A percentile compares a stretch with the other conserved stretches of the same genome.
Evolutionary conservation across 192 early-diverging fungal species (phyloP).

Genomic region (Rhizophagus clarus): DNA sequence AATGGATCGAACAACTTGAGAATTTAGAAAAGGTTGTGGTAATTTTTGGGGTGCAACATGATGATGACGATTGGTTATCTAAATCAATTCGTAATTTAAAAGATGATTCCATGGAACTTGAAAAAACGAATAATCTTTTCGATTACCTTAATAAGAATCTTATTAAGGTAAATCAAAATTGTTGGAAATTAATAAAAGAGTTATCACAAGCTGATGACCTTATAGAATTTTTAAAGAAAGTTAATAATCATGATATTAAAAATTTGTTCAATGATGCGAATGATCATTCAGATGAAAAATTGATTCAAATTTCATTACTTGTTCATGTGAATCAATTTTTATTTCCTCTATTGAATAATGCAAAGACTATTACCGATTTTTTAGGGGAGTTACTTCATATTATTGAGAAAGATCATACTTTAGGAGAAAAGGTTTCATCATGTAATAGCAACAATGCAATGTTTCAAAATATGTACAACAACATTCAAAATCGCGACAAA

Average conservation of each 20-base stretch:
- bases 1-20: background rate
- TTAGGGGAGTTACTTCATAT: background rate
- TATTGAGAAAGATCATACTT: background rate
- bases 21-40: background rate
- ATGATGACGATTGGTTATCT: background rate
- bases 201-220: background rate
- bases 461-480: conserved; percentile 27
- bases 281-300: conserved; percentile 30
- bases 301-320: conserved; percentile 15
- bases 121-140: background rate
- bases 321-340: conserved; percentile 31
- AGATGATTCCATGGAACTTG: background rate
- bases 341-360: background rate
- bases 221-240: background rate
- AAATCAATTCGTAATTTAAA: background rate
- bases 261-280: conserved; percentile 34
- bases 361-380: background rate
- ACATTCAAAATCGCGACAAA: conserved; percentile 10
- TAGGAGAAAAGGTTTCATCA: conserved; percentile 10
- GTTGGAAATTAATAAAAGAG: conserved; percentile 6
- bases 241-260: conserved; percentile 24
- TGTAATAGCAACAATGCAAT: conserved; percentile 17
- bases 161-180: background rate
- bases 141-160: background rate
- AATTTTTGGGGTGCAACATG: background rate